Base-by-base conservation (phyloP, 495 filamentous ascomycete species). In the Penicillium goetzii region DNA sequence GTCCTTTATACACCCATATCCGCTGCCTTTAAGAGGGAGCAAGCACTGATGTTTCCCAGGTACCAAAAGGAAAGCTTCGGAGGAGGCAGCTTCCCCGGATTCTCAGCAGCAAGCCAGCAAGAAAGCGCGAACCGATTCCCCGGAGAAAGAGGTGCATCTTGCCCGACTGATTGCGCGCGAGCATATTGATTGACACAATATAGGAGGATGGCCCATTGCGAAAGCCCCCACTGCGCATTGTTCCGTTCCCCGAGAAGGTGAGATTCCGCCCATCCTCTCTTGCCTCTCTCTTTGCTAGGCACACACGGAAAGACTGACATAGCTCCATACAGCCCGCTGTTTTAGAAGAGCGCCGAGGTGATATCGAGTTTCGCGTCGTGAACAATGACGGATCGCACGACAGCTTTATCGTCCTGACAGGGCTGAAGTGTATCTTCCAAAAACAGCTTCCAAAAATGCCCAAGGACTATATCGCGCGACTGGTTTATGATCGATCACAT, bases 391-490 rank as follows among this genome's bases (percentile, higher is more conserved):
- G 90, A 66, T 83, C 87, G 17, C 85, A 89, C 50, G 92, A 97
- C 70, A 95, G 90, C 76, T 87, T 93, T 36, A 96, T 98, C 68
- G 94, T 99, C 68, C 84, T 99, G 23, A 97, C 94, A 0, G 96
- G 95, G 10, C 77, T 99, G 43, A 99, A 98, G 75, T 97, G 93
- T 71, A 97, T 99, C 56, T 99, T 99, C 71, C 95, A 99, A 75
- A 98, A 99, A 63, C 95, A 99, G 66, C 84, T 99, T 0, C 95
- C 95, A 1, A 98, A 98, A 77, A 99, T 99, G 95, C 95, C 95
- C 1, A 97, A 97, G 76, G 94, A 98, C 68, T 99, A 99, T 74
- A 98, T 99, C 62, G 95, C 95, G 21, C 88, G 95, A 26, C 85
- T 99, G 9, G 95, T 99, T 32, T 99, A 99, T 75, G 95, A 99